Percentiles rank a stretch among this genome's conserved stretches.
These are phyloP conservation scores for Avena insularis DNA, from an alignment of 176 grass and related monocot genomes.

Conservation along the genomic window DNA sequence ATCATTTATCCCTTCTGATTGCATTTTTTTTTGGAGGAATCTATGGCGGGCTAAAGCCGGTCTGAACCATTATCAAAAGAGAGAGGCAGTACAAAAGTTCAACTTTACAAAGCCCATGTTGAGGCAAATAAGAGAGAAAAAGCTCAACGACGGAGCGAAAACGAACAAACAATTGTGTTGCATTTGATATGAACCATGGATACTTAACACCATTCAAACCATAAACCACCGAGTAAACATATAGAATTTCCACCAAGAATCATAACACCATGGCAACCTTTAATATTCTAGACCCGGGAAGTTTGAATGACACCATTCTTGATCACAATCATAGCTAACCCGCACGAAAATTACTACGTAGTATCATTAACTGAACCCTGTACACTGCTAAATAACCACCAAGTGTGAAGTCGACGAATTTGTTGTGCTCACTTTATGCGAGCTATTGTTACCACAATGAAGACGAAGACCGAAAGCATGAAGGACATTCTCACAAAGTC, in stretches of 20 bases:
- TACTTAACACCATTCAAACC: not conserved
- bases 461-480: slow-evolving; percentile 80
- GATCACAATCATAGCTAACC: not conserved
- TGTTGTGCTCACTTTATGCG: slow-evolving; percentile 58
- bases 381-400: slow-evolving; percentile 41
- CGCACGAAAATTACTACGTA: slow-evolving; percentile 31
- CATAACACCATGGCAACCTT: not conserved
- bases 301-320: slow-evolving; percentile 17
- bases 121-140: too few relatives aligned
- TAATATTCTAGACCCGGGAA: slow-evolving; percentile 25
- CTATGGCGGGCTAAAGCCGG: too few relatives aligned
- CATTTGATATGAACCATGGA: not conserved
- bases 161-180: too few relatives aligned
- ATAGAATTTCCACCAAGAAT: not conserved
- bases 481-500: slow-evolving; percentile 72
- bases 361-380: slow-evolving; percentile 50
- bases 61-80: too few relatives aligned
- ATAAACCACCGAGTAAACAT: not conserved
- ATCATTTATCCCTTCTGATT: not conserved
- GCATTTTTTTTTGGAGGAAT: not conserved
- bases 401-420: slow-evolving; percentile 70
- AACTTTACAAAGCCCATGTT: too few relatives aligned
- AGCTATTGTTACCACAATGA: slow-evolving; percentile 74
- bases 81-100: too few relatives aligned
- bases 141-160: too few relatives aligned